Conservation (phyloP, 148 eudicot genomes). For the Drosera capensis region DNA sequence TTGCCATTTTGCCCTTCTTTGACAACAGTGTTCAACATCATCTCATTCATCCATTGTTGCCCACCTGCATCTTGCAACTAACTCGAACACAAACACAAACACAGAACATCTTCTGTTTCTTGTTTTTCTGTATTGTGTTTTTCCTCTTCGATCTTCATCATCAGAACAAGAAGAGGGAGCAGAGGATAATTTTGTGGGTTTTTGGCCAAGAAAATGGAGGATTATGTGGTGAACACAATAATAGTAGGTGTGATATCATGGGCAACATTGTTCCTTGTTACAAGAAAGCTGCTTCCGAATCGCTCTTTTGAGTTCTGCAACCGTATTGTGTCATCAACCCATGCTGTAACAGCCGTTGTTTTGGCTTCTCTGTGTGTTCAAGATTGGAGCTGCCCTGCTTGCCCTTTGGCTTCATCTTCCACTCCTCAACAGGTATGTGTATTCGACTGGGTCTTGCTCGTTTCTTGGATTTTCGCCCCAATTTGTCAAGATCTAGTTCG, state of each 20-base stretch:
- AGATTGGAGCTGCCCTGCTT: conserved; percentile 77
- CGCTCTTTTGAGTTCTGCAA: conserved; percentile 67
- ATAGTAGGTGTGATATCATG: conserved; percentile 47
- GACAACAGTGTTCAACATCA: no score
- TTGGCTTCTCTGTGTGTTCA: conserved; percentile 47
- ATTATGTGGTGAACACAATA: conserved; percentile 22
- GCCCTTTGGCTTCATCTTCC: conserved; percentile 59
- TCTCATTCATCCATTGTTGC: no score
- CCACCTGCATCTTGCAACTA: no score
- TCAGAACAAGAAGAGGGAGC: no score
- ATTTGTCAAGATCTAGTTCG: no score
- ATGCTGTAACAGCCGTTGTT: conserved; percentile 45
- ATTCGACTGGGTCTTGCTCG: background rate
- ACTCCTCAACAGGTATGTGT: conserved; percentile 56
- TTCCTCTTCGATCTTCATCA: no score
- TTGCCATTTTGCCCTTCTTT: no score
- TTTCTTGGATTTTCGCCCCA: background rate
- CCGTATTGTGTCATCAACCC: conserved; percentile 57
- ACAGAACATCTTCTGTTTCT: no score
- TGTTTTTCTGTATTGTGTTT: no score
- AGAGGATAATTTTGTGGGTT: no score
- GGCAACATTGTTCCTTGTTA: conserved; percentile 33
- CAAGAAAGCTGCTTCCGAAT: conserved; percentile 37
- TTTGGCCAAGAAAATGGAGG: no score
- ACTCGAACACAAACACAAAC: no score